Evolutionary conservation across 2,329 filamentous ascomycete species (phyloP).

Genomic region (Rutstroemia sp.): DNA sequence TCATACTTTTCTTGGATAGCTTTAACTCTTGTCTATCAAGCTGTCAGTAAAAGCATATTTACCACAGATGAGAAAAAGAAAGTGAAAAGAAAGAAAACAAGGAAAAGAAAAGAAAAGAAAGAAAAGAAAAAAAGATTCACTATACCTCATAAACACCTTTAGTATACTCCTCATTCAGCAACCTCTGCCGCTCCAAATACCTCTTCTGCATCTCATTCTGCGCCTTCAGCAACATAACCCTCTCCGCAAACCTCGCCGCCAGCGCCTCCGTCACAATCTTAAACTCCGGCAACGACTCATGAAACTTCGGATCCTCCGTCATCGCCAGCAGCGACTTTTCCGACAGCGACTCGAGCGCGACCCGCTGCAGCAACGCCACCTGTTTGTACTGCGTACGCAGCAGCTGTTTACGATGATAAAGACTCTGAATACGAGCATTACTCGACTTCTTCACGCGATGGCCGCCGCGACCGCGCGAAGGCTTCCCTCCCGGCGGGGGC

Average conservation of each 20-base stretch:
- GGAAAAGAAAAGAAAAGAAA: background rate
- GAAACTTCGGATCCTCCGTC: constrained; percentile 19
- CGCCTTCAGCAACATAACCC: constrained; percentile 10
- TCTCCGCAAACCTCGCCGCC: constrained; percentile 14
- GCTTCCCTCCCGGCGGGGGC: constrained; percentile 8
- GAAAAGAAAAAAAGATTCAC: constrained; percentile 7
- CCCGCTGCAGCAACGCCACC: constrained; percentile 20
- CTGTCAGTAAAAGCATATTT: background rate
- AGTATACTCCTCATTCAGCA: constrained; percentile 14
- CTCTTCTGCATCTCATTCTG: constrained; percentile 9
- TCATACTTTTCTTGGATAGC: constrained; percentile 16
- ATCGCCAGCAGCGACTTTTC: constrained; percentile 24
- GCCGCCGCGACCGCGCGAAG: constrained; percentile 18
- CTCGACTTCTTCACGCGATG: constrained; percentile 24
- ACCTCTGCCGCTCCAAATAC: constrained; percentile 9
- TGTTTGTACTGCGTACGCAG: constrained; percentile 24
- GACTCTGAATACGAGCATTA: constrained; percentile 24
- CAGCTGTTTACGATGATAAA: constrained; percentile 24
- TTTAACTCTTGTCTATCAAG: constrained; percentile 9
- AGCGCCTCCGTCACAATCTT: constrained; percentile 17
- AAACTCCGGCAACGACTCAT: constrained; percentile 26
- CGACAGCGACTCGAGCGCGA: constrained; percentile 20
- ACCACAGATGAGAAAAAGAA: too few species aligned
- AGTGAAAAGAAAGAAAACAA: too few species aligned
- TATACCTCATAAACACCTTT: constrained; percentile 17